Evolutionary conservation across 805 yeast genomes (phyloP).

Genomic region (Tanozyma kutaoensis): DNA sequence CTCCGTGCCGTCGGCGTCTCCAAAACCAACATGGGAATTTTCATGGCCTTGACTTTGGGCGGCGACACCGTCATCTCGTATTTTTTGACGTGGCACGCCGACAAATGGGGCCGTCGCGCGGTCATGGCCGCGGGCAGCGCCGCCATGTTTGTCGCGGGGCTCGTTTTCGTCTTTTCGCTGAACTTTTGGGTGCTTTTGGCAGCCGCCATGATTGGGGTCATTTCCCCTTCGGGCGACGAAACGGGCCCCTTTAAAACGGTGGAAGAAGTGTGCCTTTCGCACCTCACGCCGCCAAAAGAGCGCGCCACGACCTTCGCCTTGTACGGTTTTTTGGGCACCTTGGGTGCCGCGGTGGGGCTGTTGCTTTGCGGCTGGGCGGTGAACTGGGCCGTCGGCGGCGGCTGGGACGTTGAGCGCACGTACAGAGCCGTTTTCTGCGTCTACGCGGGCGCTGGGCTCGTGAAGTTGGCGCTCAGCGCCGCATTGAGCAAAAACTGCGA

Average conservation of each 20-base stretch:
- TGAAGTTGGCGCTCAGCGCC: constrained; percentile 38
- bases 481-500: constrained; percentile 44
- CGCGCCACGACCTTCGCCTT: constrained; percentile 68
- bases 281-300: constrained; percentile 49
- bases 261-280: constrained; percentile 76
- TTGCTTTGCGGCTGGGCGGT: constrained; percentile 42
- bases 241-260: constrained; percentile 84
- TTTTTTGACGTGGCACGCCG: constrained; percentile 66
- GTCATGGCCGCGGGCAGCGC: constrained; percentile 53
- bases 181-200: constrained; percentile 41
- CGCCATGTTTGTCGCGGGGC: constrained; percentile 58
- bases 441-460: constrained; percentile 23
- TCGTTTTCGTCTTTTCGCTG: constrained; percentile 43
- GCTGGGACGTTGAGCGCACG: constrained; percentile 23
- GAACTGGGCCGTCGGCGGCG: constrained; percentile 1
- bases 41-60: constrained; percentile 68
- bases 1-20: constrained; percentile 40
- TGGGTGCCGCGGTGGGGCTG: constrained; percentile 68
- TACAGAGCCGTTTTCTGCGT: constrained; percentile 45
- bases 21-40: constrained; percentile 53
- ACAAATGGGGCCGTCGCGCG: constrained; percentile 48
- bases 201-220: constrained; percentile 76
- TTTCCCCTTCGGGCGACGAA: constrained; percentile 82
- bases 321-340: constrained; percentile 54
- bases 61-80: constrained; percentile 73